phyloP scores from a whole-genome alignment of 257 asterid genomes.

The Rehmannia glutinosa region DNA sequence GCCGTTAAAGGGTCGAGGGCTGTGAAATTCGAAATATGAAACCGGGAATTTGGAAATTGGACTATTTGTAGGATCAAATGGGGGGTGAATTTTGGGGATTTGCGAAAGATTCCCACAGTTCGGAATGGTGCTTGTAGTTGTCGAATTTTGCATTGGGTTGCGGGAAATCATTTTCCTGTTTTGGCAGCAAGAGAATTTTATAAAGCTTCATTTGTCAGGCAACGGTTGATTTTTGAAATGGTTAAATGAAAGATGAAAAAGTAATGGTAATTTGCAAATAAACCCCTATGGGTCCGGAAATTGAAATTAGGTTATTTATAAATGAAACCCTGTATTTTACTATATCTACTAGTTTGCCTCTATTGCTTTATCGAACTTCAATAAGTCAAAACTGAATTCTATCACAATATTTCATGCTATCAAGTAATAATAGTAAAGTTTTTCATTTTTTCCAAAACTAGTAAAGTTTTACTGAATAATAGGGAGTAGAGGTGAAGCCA shows the following conservation, averaged over 20 bases:
- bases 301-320: too few relatives aligned
- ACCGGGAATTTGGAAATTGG: not conserved
- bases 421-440: too few relatives aligned
- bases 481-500: too few relatives aligned
- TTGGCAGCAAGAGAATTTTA: not conserved
- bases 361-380: too few relatives aligned
- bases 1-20: not conserved
- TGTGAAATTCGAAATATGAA: not conserved
- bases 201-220: not conserved
- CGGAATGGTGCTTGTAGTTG: constrained; percentile 6
- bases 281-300: not conserved
- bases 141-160: constrained; percentile 17
- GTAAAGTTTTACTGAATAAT: too few relatives aligned
- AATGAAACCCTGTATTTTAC: too few relatives aligned
- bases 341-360: too few relatives aligned
- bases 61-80: not conserved
- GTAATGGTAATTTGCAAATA: not conserved
- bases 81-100: not conserved
- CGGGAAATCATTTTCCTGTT: not conserved
- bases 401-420: too few relatives aligned
- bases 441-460: too few relatives aligned
- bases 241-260: not conserved
- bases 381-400: too few relatives aligned
- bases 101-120: constrained; percentile 3
- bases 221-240: constrained; percentile 21